phyloP scores from a whole-genome alignment of 2,329 filamentous ascomycete genomes.

The Xylaria sp. region DNA sequence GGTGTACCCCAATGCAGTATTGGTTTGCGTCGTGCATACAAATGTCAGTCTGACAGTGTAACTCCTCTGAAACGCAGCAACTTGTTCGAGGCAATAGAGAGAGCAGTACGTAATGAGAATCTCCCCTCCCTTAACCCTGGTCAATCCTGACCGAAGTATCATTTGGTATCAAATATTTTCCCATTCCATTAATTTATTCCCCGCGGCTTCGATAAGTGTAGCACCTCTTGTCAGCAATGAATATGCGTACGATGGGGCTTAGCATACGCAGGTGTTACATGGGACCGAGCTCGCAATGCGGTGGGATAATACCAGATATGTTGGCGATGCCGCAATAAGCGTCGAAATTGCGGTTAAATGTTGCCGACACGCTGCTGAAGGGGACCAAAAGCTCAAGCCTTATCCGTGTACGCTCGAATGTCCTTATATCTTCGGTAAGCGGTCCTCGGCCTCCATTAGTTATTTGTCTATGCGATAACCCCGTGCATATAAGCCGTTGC shows the following conservation, averaged over 20 bases:
- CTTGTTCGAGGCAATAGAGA: neutral
- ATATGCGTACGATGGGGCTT: neutral
- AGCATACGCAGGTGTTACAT: constrained; percentile 5
- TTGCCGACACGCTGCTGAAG: constrained; percentile 7
- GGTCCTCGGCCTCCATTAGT: neutral
- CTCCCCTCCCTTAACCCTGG: neutral
- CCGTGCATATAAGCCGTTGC: neutral
- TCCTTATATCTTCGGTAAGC: constrained; percentile 8
- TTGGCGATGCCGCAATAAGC: constrained; percentile 23
- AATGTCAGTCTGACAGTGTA: neutral
- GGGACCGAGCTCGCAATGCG: neutral
- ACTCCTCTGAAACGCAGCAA: constrained; percentile 13
- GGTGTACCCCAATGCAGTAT: constrained; percentile 14
- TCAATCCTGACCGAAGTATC: neutral
- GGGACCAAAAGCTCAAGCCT: neutral
- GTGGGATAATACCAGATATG: neutral
- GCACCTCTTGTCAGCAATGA: neutral
- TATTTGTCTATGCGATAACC: neutral
- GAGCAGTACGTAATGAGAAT: neutral
- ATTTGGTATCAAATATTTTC: constrained; percentile 6
- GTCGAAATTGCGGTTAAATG: constrained; percentile 22
- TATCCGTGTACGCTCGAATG: neutral
- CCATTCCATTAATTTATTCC: constrained; percentile 4
- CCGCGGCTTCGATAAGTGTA: neutral
- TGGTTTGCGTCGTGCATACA: constrained; percentile 14